Conservation (phyloP, 1,284 basidiomycete species). For the Moniliella sp. region DNA sequence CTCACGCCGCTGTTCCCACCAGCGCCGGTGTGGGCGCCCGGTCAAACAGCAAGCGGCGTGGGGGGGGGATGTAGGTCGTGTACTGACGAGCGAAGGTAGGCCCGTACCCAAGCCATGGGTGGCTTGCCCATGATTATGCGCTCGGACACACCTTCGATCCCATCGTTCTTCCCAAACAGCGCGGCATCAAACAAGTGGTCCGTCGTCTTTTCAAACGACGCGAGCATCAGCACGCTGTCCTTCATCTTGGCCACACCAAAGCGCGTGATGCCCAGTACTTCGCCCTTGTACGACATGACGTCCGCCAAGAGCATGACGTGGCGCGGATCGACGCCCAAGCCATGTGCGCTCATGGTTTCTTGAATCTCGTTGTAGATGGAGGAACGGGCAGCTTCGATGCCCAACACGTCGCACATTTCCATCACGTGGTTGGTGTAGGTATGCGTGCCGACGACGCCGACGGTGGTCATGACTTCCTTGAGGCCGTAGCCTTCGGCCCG, state of each 20-base stretch:
- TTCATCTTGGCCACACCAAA: conserved; percentile 99
- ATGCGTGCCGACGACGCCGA: conserved; percentile 74
- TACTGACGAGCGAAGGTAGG: conserved; percentile 38
- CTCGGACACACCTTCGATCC: conserved; percentile 85
- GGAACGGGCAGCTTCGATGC: conserved; percentile 81
- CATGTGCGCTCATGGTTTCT: conserved; percentile 87
- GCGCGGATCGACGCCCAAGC: conserved; percentile 93
- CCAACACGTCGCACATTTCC: conserved; percentile 76
- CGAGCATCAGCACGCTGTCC: conserved; percentile 95
- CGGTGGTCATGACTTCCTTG: conserved; percentile 86
- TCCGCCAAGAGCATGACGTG: conserved; percentile 97
- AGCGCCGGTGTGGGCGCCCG: too few species aligned
- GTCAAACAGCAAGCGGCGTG: conserved; percentile 15
- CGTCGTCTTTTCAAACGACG: conserved; percentile 97
- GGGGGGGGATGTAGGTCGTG: conserved; percentile 11
- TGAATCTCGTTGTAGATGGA: conserved; percentile 90
- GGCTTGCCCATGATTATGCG: conserved; percentile 99
- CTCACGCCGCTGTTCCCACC: too few species aligned
- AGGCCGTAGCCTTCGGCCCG: conserved; percentile 68
- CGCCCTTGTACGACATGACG: conserved; percentile 98
- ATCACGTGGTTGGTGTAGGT: conserved; percentile 94
- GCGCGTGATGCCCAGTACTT: conserved; percentile 90
- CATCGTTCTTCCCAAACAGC: conserved; percentile 85
- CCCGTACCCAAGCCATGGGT: conserved; percentile 83
- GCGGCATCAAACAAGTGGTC: conserved; percentile 95